A percentile compares a stretch with the other conserved stretches of the same genome.
These are phyloP conservation scores for Dispira simplex DNA, from an alignment of 192 early-diverging fungal genomes.

Conservation along the genomic window DNA sequence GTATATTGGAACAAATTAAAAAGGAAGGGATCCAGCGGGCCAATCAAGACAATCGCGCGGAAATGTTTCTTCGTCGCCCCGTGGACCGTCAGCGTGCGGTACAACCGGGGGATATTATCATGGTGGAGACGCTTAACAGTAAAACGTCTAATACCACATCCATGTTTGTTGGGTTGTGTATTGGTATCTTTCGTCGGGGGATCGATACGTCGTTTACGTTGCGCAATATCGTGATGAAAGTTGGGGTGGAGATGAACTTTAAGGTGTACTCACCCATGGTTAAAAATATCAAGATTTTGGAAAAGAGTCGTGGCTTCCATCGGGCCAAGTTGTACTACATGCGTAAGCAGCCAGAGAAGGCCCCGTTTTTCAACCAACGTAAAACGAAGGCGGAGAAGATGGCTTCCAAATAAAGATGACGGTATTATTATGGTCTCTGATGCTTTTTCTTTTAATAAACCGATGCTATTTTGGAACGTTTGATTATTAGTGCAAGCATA, in stretches of 20 bases:
- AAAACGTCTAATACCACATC: constrained; percentile 27
- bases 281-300: constrained; percentile 50
- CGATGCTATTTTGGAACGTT: neutral
- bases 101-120: constrained; percentile 41
- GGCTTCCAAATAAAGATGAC: neutral
- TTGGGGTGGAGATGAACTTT: constrained; percentile 63
- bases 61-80: constrained; percentile 42
- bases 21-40: constrained; percentile 40
- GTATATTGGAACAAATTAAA: constrained; percentile 47
- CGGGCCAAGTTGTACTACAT: constrained; percentile 66
- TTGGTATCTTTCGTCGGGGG: constrained; percentile 55
- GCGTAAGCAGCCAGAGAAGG: constrained; percentile 58
- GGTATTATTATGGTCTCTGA: neutral
- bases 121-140: constrained; percentile 51
- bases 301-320: constrained; percentile 39
- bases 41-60: constrained; percentile 36
- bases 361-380: constrained; percentile 36
- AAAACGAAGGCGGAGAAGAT: constrained; percentile 14
- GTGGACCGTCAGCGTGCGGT: constrained; percentile 34
- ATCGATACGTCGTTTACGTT: constrained; percentile 62
- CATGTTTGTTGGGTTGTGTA: constrained; percentile 56
- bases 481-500: no score
- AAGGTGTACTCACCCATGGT: constrained; percentile 62
- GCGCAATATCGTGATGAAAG: constrained; percentile 57
- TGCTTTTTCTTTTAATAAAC: neutral